phyloP scores from a whole-genome alignment of 1,139 yeast species.

The Pichia sp. region DNA sequence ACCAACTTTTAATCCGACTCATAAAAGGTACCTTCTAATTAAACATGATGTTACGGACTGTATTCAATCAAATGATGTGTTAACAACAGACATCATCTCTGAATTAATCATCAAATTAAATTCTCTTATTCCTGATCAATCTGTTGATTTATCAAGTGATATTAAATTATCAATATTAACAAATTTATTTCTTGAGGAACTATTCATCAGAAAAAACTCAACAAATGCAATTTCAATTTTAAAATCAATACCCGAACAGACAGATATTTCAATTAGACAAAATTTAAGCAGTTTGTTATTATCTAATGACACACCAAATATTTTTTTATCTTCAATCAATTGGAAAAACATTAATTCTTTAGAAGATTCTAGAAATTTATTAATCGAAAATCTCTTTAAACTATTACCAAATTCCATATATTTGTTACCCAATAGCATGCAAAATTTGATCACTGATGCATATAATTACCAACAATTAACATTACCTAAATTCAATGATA shows the following conservation, averaged over 20 bases:
- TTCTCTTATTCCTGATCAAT: neutral
- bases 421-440: slow-evolving; percentile 47
- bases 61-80: neutral
- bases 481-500: slow-evolving; percentile 8
- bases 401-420: slow-evolving; percentile 46
- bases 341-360: slow-evolving; percentile 18
- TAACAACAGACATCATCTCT: neutral
- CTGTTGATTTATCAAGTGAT: neutral
- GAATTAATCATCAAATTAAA: neutral
- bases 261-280: slow-evolving; percentile 14
- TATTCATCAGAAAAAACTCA: slow-evolving; percentile 31
- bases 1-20: slow-evolving; percentile 6
- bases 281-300: slow-evolving; percentile 22
- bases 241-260: slow-evolving; percentile 28
- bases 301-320: slow-evolving; percentile 5
- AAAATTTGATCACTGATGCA: slow-evolving; percentile 47
- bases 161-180: slow-evolving; percentile 1
- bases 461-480: slow-evolving; percentile 37
- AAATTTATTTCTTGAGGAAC: slow-evolving; percentile 33
- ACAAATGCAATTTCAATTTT: slow-evolving; percentile 39
- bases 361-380: slow-evolving; percentile 32
- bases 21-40: slow-evolving; percentile 1
- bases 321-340: slow-evolving; percentile 25
- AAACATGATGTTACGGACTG: slow-evolving; percentile 5
- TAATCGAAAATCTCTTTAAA: slow-evolving; percentile 39